A percentile compares a stretch with the other conserved stretches of the same genome.
These are phyloP conservation scores for Talaromyces albobiverticillius DNA, from an alignment of 2,329 filamentous ascomycete genomes.

Conservation along the genomic window DNA sequence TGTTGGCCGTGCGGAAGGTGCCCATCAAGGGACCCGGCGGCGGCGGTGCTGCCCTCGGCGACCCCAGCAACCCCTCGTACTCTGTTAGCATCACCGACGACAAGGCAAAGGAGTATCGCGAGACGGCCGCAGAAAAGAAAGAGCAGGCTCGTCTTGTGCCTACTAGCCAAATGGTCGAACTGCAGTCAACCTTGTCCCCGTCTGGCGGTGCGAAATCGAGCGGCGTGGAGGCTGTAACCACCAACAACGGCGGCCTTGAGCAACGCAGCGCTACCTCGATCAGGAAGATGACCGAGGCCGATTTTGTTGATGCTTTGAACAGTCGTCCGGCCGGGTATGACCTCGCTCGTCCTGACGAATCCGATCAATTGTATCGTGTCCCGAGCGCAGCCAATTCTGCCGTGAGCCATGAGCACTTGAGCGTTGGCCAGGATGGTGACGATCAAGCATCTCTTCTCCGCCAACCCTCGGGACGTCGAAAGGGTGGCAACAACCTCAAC, in stretches of 20 bases:
- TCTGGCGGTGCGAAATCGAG: slow-evolving; percentile 22
- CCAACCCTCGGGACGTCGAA: slow-evolving; percentile 41
- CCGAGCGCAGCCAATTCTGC: slow-evolving; percentile 23
- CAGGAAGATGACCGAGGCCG: slow-evolving; percentile 29
- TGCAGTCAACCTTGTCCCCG: slow-evolving; percentile 12
- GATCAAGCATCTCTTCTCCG: slow-evolving; percentile 29
- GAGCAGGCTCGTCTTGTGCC: slow-evolving; percentile 67
- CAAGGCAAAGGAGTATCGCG: slow-evolving; percentile 63
- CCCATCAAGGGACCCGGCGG: slow-evolving; percentile 82
- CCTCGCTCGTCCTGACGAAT: slow-evolving; percentile 25
- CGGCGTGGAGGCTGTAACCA: slow-evolving; percentile 27
- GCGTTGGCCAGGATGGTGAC: slow-evolving; percentile 15
- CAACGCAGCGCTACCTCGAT: slow-evolving; percentile 29
- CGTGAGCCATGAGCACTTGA: slow-evolving; percentile 19
- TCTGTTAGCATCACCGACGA: slow-evolving; percentile 71
- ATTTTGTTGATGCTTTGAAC: slow-evolving; percentile 33
- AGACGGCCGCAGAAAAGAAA: slow-evolving; percentile 58
- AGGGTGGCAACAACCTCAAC: slow-evolving; percentile 17
- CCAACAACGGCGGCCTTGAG: slow-evolving; percentile 20
- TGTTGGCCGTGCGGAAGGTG: slow-evolving; percentile 78
- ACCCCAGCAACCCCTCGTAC: slow-evolving; percentile 71
- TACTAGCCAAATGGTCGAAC: slow-evolving; percentile 21
- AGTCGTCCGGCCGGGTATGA: slow-evolving; percentile 32
- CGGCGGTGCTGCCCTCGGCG: slow-evolving; percentile 60
- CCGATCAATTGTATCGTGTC: slow-evolving; percentile 25